phyloP scores from a whole-genome alignment of 495 filamentous ascomycete genomes.

The Elasticomyces elasticus region DNA sequence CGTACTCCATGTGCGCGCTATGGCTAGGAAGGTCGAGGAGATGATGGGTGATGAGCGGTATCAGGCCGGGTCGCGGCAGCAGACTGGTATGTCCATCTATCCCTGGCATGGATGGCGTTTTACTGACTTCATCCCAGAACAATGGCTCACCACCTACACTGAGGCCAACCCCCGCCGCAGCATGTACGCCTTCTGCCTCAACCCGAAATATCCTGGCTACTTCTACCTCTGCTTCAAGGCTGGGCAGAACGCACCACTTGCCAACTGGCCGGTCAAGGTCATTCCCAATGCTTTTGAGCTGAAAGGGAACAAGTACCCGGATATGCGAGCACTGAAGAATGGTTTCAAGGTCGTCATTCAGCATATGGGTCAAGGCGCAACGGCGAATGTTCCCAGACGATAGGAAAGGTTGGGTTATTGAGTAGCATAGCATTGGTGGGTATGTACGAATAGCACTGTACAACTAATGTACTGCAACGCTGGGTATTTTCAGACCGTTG shows the following conservation, averaged over 20 bases:
- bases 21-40: conserved; percentile 96
- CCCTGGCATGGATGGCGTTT: not conserved
- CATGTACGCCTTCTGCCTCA: conserved; percentile 88
- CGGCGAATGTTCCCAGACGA: conserved; percentile 1
- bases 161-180: conserved; percentile 91
- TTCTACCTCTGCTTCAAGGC: conserved; percentile 95
- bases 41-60: conserved; percentile 88
- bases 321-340: conserved; percentile 90
- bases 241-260: conserved; percentile 56
- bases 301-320: conserved; percentile 74
- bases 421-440: no score
- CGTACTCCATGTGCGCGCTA: conserved; percentile 90
- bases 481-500: no score
- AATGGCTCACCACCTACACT: conserved; percentile 90
- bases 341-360: conserved; percentile 59
- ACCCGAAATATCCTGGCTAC: conserved; percentile 84
- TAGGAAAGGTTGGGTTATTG: no score
- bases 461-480: no score
- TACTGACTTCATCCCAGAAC: conserved; percentile 47
- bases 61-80: conserved; percentile 63
- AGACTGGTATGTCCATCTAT: conserved; percentile 60
- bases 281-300: conserved; percentile 85
- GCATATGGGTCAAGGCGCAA: conserved; percentile 9
- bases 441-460: no score
- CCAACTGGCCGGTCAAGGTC: conserved; percentile 80